Evolutionary conservation across 2,329 filamentous ascomycete species (phyloP), one percentile per base, ranked within the genome.

Genomic region (Xylaria sp.): DNA sequence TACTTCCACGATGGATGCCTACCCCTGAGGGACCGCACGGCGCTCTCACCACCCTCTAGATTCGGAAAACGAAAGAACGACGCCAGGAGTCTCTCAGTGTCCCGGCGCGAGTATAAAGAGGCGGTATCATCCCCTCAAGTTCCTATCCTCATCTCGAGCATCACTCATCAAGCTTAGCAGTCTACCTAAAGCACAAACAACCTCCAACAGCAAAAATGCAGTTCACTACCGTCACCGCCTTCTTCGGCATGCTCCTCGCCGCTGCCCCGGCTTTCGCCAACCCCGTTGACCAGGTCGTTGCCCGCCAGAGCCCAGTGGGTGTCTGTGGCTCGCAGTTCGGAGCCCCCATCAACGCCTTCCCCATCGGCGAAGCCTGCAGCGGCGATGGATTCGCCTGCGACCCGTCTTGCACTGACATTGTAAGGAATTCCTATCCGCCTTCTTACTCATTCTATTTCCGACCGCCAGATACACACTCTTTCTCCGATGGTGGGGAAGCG

Each of bases 311-410:
- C 34, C 57, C 66, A 44, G 69, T 66, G 15, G 59, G 54, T 31
- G 66, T 50, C 58, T 72, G 70, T 63, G 70, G 68, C 48, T 63
- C 68, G 48, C 68, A 66, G 50, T 66, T 68, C 55, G 70, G 70
- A 9, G 68, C 68, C 34, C 70, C 70, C 31, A 72, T 72, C 48
- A 51, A 54, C 2, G 54, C 70, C 28, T 70, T 63, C 54, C 62
- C 58, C 48, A 66, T 72, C 63, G 70, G 70, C 37, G 61, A 51
- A 52, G 37, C 65, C n/a, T 72, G 70, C 70, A 69, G 25, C 39
- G 70, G 70, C 44, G 34, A 55, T 23, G 65, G 59, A 1, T 72
- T 52, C n/a, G 70, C 67, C 20, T 72, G 70, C 18, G 70, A 72
- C 28, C 55, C 65, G 3, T 50, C 18, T 39, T 72, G 70, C 68